Base-by-base conservation (phyloP, 306 rosid species). In the Leucaena leucocephala region DNA sequence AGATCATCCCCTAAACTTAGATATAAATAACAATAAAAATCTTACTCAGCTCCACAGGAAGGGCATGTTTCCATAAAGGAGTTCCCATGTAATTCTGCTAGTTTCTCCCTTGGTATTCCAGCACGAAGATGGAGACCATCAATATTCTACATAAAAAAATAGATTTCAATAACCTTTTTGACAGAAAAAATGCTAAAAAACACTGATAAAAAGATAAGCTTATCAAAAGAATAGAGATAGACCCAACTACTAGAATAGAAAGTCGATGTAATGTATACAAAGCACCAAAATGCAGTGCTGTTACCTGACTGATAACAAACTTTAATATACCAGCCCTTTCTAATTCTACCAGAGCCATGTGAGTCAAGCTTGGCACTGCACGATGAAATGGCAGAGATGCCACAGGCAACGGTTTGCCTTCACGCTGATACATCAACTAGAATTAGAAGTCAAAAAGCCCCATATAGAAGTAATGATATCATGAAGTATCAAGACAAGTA, bases 41-140 rank as follows among this genome's bases (percentile, higher is more conserved):
- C 97, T 81, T 91, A 94, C 98, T 94, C 98, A 0, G 71, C 80
- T 82, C 97, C 97, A 84, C 98, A 94, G 40, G 92, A 89, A 79
- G 92, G 92, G 83, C 98, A 94, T 65, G 88, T 85, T 85, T 94
- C 98, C 97, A 92, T 88, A 83, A 94, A 94, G 69, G 98, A 92
- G 89, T 94, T 91, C 19, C 98, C 98, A 69, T 94, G 98, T 84
- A 94, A 84, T 81, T 94, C 98, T 43, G 98, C 84, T 48, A 94
- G 90, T 83, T 94, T 94, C 84, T 94, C 95, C 89, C 98, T 88
- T 66, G 97, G 95, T 77, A 92, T 91, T 80, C 98, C 98, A 44
- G 97, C 92, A 71, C 98, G 97, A 84, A 92, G 97, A 85, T 94
- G 98, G 73, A 94, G 98, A 68, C 98, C 98, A 68, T 94, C 98